Evolutionary conservation across 345 rosid genomes (phyloP).

Genomic region (Eucalyptus victrix): DNA sequence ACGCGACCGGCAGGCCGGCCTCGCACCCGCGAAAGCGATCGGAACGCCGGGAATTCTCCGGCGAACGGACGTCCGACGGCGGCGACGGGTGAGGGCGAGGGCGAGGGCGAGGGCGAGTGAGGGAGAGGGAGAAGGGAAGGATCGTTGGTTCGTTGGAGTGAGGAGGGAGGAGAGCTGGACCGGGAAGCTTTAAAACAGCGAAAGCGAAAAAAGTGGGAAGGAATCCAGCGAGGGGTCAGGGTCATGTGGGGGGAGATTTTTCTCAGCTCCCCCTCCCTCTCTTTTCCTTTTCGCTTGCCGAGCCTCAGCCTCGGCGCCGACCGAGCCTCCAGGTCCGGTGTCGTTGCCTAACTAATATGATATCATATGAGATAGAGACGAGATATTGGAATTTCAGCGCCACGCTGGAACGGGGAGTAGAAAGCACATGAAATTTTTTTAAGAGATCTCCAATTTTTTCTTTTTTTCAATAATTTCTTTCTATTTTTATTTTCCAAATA

Average conservation of each 20-base stretch:
- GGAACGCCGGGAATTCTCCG: not conserved
- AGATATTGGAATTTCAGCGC: not conserved
- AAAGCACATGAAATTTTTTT: not conserved
- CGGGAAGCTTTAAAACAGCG: not conserved
- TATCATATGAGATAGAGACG: no score
- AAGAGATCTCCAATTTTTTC: not conserved
- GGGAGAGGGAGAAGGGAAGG: not conserved
- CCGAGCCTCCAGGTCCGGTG: not conserved
- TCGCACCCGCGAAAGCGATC: not conserved
- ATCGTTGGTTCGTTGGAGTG: not conserved
- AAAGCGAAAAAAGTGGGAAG: not conserved
- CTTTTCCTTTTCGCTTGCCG: not conserved
- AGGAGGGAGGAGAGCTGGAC: not conserved
- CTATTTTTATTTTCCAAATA: not conserved
- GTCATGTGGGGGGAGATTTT: not conserved
- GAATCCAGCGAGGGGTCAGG: not conserved
- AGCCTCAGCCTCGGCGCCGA: not conserved
- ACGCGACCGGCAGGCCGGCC: not conserved
- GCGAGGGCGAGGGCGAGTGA: not conserved
- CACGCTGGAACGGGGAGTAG: not conserved
- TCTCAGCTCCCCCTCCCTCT: not conserved
- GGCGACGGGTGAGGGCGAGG: not conserved
- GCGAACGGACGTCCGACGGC: not conserved
- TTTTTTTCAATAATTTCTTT: not conserved
- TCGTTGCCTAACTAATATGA: not conserved